A percentile compares a stretch with the other conserved stretches of the same genome.
Evolutionary conservation across 139 green algal species (phyloP).

Genomic region (Penium margaritaceum): DNA sequence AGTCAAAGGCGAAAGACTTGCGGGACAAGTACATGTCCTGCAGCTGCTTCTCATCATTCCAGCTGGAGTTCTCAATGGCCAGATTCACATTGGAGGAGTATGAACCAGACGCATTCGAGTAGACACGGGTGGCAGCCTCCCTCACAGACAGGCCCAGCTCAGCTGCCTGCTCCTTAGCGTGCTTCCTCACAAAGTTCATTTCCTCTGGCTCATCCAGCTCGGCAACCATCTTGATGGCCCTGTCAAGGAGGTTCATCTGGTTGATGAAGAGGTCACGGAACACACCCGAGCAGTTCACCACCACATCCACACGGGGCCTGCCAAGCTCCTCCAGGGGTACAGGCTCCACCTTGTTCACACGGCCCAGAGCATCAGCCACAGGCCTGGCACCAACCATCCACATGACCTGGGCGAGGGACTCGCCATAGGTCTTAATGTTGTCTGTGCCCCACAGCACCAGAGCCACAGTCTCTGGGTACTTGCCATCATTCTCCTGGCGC

Average conservation of each 20-base stretch:
- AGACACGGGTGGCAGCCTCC: conserved; percentile 89
- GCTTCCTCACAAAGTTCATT: conserved; percentile 99
- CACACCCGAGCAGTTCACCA: conserved; percentile 98
- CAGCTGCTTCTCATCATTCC: conserved; percentile 92
- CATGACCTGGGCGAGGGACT: conserved; percentile 85
- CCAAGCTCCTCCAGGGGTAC: conserved; percentile 94
- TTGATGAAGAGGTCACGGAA: conserved; percentile 99
- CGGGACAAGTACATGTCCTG: conserved; percentile 66
- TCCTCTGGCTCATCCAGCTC: conserved; percentile 93
- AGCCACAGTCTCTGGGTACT: conserved; percentile 91
- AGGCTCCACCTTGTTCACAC: conserved; percentile 99
- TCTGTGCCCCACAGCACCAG: conserved; percentile 99
- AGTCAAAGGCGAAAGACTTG: conserved; percentile 98
- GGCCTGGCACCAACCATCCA: conserved; percentile 89
- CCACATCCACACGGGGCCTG: conserved; percentile 88
- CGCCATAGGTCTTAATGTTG: conserved; percentile 99
- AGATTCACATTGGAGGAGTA: conserved; percentile 99
- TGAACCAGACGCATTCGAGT: conserved; percentile 86
- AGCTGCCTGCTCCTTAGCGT: conserved; percentile 83
- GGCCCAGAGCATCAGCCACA: conserved; percentile 85
- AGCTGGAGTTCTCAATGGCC: conserved; percentile 92
- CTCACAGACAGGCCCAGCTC: conserved; percentile 75
- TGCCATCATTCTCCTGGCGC: conserved; percentile 74
- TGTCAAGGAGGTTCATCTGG: conserved; percentile 95
- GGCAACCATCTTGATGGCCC: conserved; percentile 93